These are phyloP conservation scores for Aeschynomene evenia DNA, from an alignment of 306 rosid genomes.

Conservation along the genomic window DNA sequence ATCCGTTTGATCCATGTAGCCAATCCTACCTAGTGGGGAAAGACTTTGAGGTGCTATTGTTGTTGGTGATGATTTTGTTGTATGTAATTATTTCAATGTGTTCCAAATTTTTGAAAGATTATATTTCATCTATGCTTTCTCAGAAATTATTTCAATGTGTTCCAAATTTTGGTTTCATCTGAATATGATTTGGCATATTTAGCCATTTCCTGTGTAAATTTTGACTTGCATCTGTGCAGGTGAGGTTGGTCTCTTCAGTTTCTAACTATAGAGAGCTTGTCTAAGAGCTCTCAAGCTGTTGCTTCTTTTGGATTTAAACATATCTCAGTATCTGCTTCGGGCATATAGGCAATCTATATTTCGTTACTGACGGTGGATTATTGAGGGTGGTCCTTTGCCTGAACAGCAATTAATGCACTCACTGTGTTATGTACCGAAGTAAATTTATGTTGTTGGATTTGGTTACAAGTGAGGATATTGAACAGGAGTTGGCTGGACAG, in stretches of 20 bases:
- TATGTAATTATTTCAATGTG: background rate
- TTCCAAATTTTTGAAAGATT: background rate
- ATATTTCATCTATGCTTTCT: slow-evolving; percentile 1
- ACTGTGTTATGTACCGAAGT: slow-evolving; percentile 25
- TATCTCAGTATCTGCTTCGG: background rate
- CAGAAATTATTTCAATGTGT: background rate
- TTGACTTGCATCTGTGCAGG: slow-evolving; percentile 32
- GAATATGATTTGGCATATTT: slow-evolving; percentile 5
- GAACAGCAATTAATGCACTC: slow-evolving; percentile 9
- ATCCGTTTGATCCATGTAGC: background rate
- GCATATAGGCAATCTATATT: background rate
- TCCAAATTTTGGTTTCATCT: slow-evolving; percentile 6
- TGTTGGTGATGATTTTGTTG: background rate
- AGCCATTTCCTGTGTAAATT: slow-evolving; percentile 14
- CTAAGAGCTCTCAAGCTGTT: slow-evolving; percentile 23
- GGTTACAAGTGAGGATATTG: slow-evolving; percentile 27
- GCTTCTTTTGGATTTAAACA: slow-evolving; percentile 16
- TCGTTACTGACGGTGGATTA: slow-evolving; percentile 9
- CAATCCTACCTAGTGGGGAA: background rate
- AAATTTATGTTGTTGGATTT: slow-evolving; percentile 28
- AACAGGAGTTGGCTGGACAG: slow-evolving; percentile 29
- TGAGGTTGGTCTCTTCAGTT: slow-evolving; percentile 29
- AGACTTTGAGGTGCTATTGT: background rate
- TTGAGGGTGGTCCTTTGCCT: slow-evolving; percentile 14
- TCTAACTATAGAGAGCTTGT: slow-evolving; percentile 12